Conservation (phyloP, 306 rosid genomes). For the Herpetospermum pedunculosum region DNA sequence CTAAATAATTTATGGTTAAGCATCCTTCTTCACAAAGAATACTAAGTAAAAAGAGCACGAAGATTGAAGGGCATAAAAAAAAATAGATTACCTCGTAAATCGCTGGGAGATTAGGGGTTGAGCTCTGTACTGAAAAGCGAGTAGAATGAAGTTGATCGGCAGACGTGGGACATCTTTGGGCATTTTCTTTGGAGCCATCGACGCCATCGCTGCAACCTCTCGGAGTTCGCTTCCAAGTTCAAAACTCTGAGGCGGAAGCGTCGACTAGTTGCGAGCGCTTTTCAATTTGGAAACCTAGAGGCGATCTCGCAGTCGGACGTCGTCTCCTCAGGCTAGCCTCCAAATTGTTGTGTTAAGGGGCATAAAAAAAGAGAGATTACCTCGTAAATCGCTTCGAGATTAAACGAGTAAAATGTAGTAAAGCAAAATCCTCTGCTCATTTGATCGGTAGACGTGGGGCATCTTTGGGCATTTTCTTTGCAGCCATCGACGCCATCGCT, state of each 20-base stretch:
- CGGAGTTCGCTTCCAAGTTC: conserved; percentile 1
- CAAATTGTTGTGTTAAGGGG: too few species aligned
- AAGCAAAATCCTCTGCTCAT: too few species aligned
- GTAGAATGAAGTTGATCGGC: conserved; percentile 45
- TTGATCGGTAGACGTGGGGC: conserved; percentile 17
- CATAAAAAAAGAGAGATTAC: conserved; percentile 22
- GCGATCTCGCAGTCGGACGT: too few species aligned
- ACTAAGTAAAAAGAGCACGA: not conserved
- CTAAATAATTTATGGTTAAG: not conserved
- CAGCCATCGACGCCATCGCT: conserved; percentile 7
- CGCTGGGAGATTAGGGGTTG: conserved; percentile 93
- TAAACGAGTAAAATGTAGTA: conserved; percentile 64
- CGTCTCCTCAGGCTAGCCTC: too few species aligned
- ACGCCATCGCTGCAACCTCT: not conserved
- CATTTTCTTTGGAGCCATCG: conserved; percentile 13
- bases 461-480: conserved; percentile 19
- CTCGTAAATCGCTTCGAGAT: conserved; percentile 76
- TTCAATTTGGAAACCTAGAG: too few species aligned
- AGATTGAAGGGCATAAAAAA: not conserved
- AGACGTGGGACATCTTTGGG: conserved; percentile 21
- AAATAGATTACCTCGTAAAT: conserved; percentile 41
- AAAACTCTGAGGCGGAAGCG: not conserved
- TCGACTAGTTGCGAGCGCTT: too few species aligned
- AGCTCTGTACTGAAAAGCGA: conserved; percentile 85
- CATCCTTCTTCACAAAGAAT: not conserved